Base-by-base conservation (phyloP, 2,329 filamentous ascomycete species). In the Verruconis gallopava region DNA sequence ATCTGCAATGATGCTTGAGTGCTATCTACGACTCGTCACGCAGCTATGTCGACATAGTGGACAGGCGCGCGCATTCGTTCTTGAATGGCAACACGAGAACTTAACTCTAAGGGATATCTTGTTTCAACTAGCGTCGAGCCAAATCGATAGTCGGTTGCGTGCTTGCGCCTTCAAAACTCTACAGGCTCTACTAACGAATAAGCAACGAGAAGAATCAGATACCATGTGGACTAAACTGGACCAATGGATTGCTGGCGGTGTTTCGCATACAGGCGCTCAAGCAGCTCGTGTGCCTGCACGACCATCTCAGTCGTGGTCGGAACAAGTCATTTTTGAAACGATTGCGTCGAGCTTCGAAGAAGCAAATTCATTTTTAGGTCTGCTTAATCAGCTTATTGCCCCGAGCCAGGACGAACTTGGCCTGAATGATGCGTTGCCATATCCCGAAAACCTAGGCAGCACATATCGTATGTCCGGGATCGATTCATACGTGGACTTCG, bases 1-100 rank as follows among this genome's bases (percentile, higher is more conserved):
- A 59, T 93, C 85, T 32, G 79, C 81, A n/a, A 83, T 94, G 62
- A 95, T 98, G 85, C 70, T 98, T 20, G 86, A 95, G 55, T 89
- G 85, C 51, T 96, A 96, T 57, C 69, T 98, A 40, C 78, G 89
- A 21, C 71, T 98, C 4, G 82, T 94, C 51, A 77, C 85, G 3
- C 85, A 93, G 58, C 67, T 98, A 6, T 79, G 81, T 47, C 70
- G 73, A 17, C 77, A 89, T 55, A 94, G 85, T 53, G 68, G 73
- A 45, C 66, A 69, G 15, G 81, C 85, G 1, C 74, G 89, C 38
- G 64, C 73, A 22, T 94, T 81, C 67, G 69, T 96, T 45, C 65
- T 93, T 17, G 35, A 25, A 14, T 15, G 25, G 25, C 21, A 43
- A 22, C 28, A 71, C 76, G 33, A 66, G 75, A 44, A 72, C 78